Evolutionary conservation across 2,329 filamentous ascomycete species (phyloP).

Genomic region (Stemphylium beticola): DNA sequence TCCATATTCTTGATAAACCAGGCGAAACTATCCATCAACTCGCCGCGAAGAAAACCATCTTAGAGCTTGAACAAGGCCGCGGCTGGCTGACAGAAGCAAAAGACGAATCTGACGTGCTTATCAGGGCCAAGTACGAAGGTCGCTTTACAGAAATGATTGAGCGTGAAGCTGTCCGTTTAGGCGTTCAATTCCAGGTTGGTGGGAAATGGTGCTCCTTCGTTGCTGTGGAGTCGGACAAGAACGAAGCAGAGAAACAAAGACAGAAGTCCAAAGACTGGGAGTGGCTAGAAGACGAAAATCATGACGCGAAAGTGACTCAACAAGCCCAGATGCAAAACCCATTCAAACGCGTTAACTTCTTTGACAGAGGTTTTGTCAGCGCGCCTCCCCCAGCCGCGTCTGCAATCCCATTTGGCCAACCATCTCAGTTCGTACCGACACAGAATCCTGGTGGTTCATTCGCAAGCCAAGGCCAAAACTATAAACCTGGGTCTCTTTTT

Average conservation of each 20-base stretch:
- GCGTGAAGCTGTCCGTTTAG: conserved; percentile 69
- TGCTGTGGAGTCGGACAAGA: conserved; percentile 60
- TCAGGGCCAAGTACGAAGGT: conserved; percentile 53
- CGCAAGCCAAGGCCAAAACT: too few species aligned
- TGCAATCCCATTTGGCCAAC: too few species aligned
- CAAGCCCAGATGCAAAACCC: background rate
- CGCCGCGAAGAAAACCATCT: conserved; percentile 69
- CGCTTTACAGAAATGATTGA: conserved; percentile 67
- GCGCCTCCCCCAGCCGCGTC: background rate
- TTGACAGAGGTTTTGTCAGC: background rate
- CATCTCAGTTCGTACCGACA: too few species aligned
- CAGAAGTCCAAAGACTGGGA: conserved; percentile 25
- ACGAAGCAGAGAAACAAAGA: conserved; percentile 3
- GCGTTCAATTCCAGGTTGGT: conserved; percentile 69
- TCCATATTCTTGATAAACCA: conserved; percentile 56
- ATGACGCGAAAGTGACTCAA: background rate
- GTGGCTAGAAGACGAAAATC: conserved; percentile 31
- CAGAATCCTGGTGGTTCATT: too few species aligned
- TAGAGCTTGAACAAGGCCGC: conserved; percentile 72
- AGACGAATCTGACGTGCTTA: conserved; percentile 46
- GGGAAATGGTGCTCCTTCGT: conserved; percentile 77
- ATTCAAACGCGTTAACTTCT: background rate
- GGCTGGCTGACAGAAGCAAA: conserved; percentile 61
- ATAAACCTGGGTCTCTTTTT: background rate
- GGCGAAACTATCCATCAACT: conserved; percentile 71